Evolutionary conservation across 768 basidiomycete species (phyloP), one percentile per base, ranked within the genome.

Genomic region (Tulasnella sp.): DNA sequence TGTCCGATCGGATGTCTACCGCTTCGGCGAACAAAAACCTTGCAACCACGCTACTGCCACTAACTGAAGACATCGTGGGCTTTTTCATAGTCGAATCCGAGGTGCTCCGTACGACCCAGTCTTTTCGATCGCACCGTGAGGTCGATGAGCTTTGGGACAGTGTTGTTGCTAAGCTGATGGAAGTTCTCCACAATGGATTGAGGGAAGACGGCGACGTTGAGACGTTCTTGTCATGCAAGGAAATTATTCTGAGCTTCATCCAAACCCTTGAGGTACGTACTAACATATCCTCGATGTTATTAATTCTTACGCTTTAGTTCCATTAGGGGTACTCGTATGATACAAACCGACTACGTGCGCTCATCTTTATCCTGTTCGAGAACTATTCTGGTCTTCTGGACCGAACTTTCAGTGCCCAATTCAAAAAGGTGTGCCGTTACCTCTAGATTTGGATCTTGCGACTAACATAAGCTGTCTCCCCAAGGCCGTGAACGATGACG

Each of bases 1-100:
- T 99, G 27, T 92, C 29, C 66, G 91, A 31, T 44, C 43, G 51
- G 31, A 53, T 61, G 29, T 59, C 64, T 17, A 38, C 62, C 17
- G 52, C 60, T 3, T 60, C 62, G 5, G 49, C 60, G 48, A 12
- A 44, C 27, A 30, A n/a, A 31, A 34, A 48, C 48, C 42, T 59
- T 7, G 30, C 48, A n/a, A 49, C 76, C 1, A 78, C 84, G 2
- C 78, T 98, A 3, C 76, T 84, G 0, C 68, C 79, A n/a, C 74
- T 98, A 21, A 85, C 89, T 24, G 87, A 94, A 68, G 91, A 97
- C 71, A 88, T 98, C 63, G 86, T 92, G 38, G 96, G 96, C 0
- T 99, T 96, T 72, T 99, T 98, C 73, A 92, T 99, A 60, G 84
- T 98, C 63, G 96, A 99, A 71, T 84, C 81, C 1, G 85, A 94